Evolutionary conservation across 1,139 yeast genomes (phyloP).

Genomic region (Wickerhamomyces sp.): DNA sequence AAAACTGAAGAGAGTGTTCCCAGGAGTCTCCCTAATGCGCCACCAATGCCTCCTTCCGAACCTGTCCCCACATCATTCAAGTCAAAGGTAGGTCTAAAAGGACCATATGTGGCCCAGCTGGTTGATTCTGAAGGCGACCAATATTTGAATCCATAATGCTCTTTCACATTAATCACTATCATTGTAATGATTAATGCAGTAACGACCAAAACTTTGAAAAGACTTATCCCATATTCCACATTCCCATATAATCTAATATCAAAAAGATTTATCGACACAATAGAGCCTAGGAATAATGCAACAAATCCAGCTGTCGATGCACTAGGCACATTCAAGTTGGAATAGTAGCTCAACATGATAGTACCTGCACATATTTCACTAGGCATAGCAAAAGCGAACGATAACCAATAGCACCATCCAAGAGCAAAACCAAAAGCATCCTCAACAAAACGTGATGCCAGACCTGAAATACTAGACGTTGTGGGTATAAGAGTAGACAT

Average conservation of each 20-base stretch:
- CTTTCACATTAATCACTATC: conserved; percentile 59
- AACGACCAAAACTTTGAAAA: conserved; percentile 54
- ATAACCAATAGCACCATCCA: conserved; percentile 74
- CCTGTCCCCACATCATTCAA: conserved; percentile 47
- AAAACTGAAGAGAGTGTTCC: conserved; percentile 61
- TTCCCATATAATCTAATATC: conserved; percentile 76
- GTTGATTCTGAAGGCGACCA: conserved; percentile 57
- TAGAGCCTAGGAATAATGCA: conserved; percentile 48
- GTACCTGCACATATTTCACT: conserved; percentile 80
- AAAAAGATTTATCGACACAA: conserved; percentile 48
- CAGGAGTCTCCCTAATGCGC: conserved; percentile 58
- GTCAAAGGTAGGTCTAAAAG: conserved; percentile 69
- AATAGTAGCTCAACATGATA: conserved; percentile 65
- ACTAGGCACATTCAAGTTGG: conserved; percentile 46
- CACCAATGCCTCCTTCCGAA: conserved; percentile 49
- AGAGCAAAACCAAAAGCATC: conserved; percentile 82
- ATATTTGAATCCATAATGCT: conserved; percentile 56
- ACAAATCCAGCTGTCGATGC: conserved; percentile 64
- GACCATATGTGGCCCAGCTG: conserved; percentile 53
- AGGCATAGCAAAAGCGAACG: conserved; percentile 71
- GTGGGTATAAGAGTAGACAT: conserved; percentile 82
- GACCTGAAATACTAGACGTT: conserved; percentile 74
- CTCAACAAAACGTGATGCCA: conserved; percentile 76
- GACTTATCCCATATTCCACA: conserved; percentile 59
- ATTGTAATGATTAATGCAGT: conserved; percentile 56